Percentiles rank a stretch among this genome's conserved stretches.
These are phyloP conservation scores for Daldinia eschscholtzii DNA, from an alignment of 2,329 filamentous ascomycete species.

Conservation along the genomic window DNA sequence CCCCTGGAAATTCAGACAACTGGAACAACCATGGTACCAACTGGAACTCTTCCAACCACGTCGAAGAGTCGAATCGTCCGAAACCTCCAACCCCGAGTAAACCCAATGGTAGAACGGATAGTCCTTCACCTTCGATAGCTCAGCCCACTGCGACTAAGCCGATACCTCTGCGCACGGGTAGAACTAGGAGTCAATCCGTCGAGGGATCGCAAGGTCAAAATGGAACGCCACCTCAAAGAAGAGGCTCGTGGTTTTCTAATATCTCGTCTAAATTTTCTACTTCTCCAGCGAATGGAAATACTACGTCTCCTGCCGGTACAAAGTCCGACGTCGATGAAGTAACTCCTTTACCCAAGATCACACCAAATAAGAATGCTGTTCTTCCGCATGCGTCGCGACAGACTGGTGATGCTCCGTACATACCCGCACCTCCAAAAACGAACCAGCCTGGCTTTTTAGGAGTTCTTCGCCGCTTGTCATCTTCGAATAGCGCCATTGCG, in stretches of 20 bases:
- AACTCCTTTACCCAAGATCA: conserved; percentile 62
- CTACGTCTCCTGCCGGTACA: conserved; percentile 48
- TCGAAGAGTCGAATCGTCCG: conserved; percentile 41
- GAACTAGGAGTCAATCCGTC: conserved; percentile 52
- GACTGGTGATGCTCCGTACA: conserved; percentile 75
- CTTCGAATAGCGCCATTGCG: conserved; percentile 67
- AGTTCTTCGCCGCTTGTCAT: conserved; percentile 85
- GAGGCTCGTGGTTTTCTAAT: conserved; percentile 93
- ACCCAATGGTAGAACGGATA: conserved; percentile 45
- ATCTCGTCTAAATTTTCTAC: conserved; percentile 93
- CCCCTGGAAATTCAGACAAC: conserved; percentile 41
- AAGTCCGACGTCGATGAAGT: conserved; percentile 54
- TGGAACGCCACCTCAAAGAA: conserved; percentile 60
- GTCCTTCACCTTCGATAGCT: conserved; percentile 37
- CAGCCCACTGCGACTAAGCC: conserved; percentile 45
- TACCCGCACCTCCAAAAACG: conserved; percentile 78
- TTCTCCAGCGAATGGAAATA: conserved; percentile 55
- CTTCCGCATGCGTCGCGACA: conserved; percentile 68
- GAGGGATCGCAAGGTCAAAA: conserved; percentile 48
- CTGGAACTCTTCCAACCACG: conserved; percentile 45
- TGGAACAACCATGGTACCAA: conserved; percentile 43
- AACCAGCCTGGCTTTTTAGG: conserved; percentile 80
- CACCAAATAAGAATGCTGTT: conserved; percentile 69
- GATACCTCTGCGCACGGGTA: conserved; percentile 51
- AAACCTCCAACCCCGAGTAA: conserved; percentile 44